Base-by-base conservation (phyloP, 2,329 filamentous ascomycete genomes). In the Ophiognomonia clavigignenti-juglandacearum region DNA sequence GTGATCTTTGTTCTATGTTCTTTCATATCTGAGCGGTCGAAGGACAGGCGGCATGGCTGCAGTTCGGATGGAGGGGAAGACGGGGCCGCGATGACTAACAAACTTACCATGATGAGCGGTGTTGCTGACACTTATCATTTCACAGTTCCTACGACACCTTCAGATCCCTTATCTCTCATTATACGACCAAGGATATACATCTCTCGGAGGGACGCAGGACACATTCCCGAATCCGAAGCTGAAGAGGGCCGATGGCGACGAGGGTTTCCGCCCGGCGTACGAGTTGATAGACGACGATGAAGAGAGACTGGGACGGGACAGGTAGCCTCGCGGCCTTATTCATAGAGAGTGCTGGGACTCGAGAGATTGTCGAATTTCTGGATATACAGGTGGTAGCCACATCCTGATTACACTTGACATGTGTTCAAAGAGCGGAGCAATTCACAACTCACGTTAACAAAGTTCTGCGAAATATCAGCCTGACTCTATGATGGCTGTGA, bases 161-260 rank as follows among this genome's bases (percentile, higher is more conserved):
- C 75, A 81, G 1, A 82, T 97, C 23, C 82, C 84, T 5, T 98
- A 96, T 62, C 97, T 93, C 65, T 69, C 74, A 10, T 73, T 98
- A 22, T 98, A 98, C 65, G 89, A 96, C 63, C 73, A 74, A 55
- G 59, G 51, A 41, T 52, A 54, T 27, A 57, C 93, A 3, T 92
- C 86, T 54, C 73, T 98, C n/a, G 93, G 93, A 18, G 92, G 93
- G 3, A 89, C 82, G 20, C 83, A 82, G 47, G 89, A 98, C 67
- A 98, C 93, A 3, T 79, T 86, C 54, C 91, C 89, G 0, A 98
- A 98, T 61, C 93, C 93, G 9, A 80, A 78, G 29, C 67, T 95
- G 57, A 77, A 72, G 53, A 57, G 55, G 43, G 63, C 60, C 11
- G 59, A 59, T 14, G 59, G 62, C 10, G 61, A 56, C 20, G 64